Base-by-base conservation (phyloP, 2,329 filamentous ascomycete species). In the Teratosphaeria viscida region DNA sequence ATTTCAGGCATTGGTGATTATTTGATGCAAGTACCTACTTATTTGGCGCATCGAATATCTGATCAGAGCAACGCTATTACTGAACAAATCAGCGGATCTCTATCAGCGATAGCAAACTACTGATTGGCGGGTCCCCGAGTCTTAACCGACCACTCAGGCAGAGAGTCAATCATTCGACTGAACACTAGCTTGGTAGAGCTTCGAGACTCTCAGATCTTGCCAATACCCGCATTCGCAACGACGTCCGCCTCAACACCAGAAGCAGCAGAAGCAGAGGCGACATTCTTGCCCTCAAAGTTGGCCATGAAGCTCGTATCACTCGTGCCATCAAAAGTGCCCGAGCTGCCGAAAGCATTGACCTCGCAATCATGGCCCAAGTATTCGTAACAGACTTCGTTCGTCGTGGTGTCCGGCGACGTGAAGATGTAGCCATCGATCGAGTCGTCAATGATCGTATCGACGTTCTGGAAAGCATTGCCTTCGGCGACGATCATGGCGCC, bases 381-480 rank as follows among this genome's bases (percentile, higher is more conserved):
- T 1, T 47, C n/a, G 2, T 26, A 16, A 35, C 60, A 61, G 2
- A 52, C 53, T 16, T 53, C 52, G 34, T 61, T 59, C 23, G 63
- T 54, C 12, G 32, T 57, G 14, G 58, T 49, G 29, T 57, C 59
- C n/a, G 56, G 52, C 0, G 70, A 63, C 16, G 73, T 72, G 63
- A 77, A 79, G 55, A 77, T 64, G 62, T 73, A 60, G 7, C 76
- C 77, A n/a, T 66, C 64, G 58, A 74, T 59, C 16, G 62, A 71
- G 37, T 57, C 55, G 61, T 78, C 74, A 54, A 79, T 70, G 23
- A 75, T 70, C 23, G 73, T 72, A 14, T 71, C 68, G 58, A 85
- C 77, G 65, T 82, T 79, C 71, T 82, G 77, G 76, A 84, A 85
- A 55, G 81, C 72, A 65, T 82, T 84, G 43, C 82, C 82, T 72